Base-by-base conservation (phyloP, 805 yeast species). In the Yamadazyma philogaea region DNA sequence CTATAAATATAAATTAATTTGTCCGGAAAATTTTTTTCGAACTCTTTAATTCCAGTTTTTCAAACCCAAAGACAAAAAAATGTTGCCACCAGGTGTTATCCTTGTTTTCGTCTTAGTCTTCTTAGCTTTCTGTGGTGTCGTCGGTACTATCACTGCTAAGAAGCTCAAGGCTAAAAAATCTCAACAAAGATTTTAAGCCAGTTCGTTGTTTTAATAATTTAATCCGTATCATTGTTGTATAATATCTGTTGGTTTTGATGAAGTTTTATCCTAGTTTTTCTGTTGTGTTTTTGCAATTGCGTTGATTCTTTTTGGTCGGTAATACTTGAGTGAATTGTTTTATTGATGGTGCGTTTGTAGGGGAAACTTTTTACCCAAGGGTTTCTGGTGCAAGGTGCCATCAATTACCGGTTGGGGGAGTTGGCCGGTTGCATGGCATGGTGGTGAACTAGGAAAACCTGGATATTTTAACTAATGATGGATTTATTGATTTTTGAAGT, bases 51-150 rank as follows among this genome's bases (percentile, higher is more conserved):
- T 45, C 18, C 30, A 17, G 36, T 35, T 32, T 32, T 30, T 41
- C 30, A 22, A 18, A 41, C 28, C 22, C 30, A 27, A 41, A 21
- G 30, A 15, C 10, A 27, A 36, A 38, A 61, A 58, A 60, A 81
- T 79, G 84, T 72, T 81, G 60, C 86, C 87, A 65, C 73, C 81
- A 51, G 87, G 87, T 69, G 87, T 82, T 70, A 81, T 81, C 64
- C 72, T 81, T 63, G 87, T 82, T 53, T 80, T 81, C 68, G 68
- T 65, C 51, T 72, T 78, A 60, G 51, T 78, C 49, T 77, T 77
- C 68, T 75, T 75, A 61, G 77, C 74, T 47, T 51, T 56, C 45
- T 43, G 52, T 50, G 71, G 64, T 49, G 52, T 74, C 44, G 45
- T 53, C 49, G 64, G 62, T 56, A 58, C 70, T 46, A 55, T 59